Evolutionary conservation across 495 filamentous ascomycete genomes (phyloP), one percentile per base, ranked within the genome.

Genomic region (Trichoderma gamsii): DNA sequence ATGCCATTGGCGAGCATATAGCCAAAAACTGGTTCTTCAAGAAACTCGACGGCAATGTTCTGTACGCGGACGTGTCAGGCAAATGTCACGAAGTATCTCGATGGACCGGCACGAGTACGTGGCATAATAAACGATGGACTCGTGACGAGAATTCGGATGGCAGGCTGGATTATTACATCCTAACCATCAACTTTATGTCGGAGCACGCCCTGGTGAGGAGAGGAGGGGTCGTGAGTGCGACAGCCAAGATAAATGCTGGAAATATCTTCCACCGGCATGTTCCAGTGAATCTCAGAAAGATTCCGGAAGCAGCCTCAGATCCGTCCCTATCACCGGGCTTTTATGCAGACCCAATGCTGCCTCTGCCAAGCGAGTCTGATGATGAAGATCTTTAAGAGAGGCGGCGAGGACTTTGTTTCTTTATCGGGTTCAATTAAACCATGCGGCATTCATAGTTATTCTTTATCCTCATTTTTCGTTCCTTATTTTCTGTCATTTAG

Each of bases 101-200:
- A 23, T 77, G 76, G 76, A 76, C 72, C 13, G 77, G 77, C 9
- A 72, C 71, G 41, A 75, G 74, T 25, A 65, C 72, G 16, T 68
- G 73, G 64, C 67, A 65, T 4, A 41, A 38, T 0, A 0, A 15
- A 15, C 70, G 75, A 4, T 79, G 76, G 73, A 18, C 75, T 7
- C 71, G 73, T 11, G 74, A 77, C 67, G 77, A 78, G 59, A 49
- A 63, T 5, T 35, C 67, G 35, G 70, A 73, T 21, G 73, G 74
- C 56, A 43, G 73, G 49, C 66, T 79, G 41, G 72, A 75, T 38
- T 77, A 76, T 41, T 73, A 78, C 70, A 68, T 78, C 66, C 27
- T 61, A 13, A 27, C 27, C 13, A 32, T 61, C 25, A 32, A 27
- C 4, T 61, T 29, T 32, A 25, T 29, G 56, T 15, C 16, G 25